These are phyloP conservation scores for Castanea crenata DNA, from an alignment of 306 rosid genomes.

Conservation along the genomic window DNA sequence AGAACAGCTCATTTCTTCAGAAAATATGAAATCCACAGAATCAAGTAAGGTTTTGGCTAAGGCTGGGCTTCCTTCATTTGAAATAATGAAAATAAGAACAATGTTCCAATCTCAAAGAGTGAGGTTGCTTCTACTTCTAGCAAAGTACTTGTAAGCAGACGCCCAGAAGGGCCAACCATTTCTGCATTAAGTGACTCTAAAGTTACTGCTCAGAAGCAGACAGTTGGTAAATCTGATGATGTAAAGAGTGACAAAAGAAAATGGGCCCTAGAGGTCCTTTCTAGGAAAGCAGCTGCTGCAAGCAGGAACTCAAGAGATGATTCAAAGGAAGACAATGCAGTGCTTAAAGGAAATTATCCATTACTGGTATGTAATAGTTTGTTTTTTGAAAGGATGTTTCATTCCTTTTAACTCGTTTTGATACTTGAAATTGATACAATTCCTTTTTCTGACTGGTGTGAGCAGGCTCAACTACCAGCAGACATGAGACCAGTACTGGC, in stretches of 20 bases:
- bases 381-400: slow-evolving; percentile 16
- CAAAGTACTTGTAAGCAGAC: slow-evolving; percentile 38
- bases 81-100: slow-evolving; percentile 40
- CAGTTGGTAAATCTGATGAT: slow-evolving; percentile 43
- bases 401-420: slow-evolving; percentile 13
- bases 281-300: slow-evolving; percentile 65
- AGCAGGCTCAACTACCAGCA: slow-evolving; percentile 83
- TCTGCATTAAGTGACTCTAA: slow-evolving; percentile 49
- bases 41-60: slow-evolving; percentile 40
- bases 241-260: slow-evolving; percentile 72
- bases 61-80: slow-evolving; percentile 36
- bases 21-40: slow-evolving; percentile 38
- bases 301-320: slow-evolving; percentile 43
- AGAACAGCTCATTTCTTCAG: slow-evolving; percentile 35
- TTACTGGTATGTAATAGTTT: slow-evolving; percentile 66
- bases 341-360: slow-evolving; percentile 77
- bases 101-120: slow-evolving; percentile 25
- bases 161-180: slow-evolving; percentile 34
- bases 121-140: slow-evolving; percentile 41
- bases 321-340: slow-evolving; percentile 52
- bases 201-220: slow-evolving; percentile 36
- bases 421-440: slow-evolving; percentile 19
- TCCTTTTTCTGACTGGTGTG: slow-evolving; percentile 41
- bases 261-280: slow-evolving; percentile 96
- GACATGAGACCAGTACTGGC: slow-evolving; percentile 87